These are phyloP conservation scores for Neonectria neomacrospora DNA, from an alignment of 2,329 filamentous ascomycete species.

Conservation along the genomic window DNA sequence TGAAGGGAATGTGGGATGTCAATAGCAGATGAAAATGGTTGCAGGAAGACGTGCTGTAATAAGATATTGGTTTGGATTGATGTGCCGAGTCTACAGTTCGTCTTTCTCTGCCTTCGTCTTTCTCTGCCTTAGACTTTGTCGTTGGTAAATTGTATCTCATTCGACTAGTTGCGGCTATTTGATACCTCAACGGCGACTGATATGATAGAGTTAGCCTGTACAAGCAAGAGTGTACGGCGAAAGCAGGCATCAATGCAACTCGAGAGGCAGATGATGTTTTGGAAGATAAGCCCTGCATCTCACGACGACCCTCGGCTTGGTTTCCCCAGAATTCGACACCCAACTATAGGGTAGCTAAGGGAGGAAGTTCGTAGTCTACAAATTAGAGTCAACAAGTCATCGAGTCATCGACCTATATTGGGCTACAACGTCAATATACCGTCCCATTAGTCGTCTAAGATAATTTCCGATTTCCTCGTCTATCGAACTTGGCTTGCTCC, in stretches of 20 bases:
- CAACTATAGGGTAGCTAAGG: background rate
- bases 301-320: background rate
- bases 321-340: background rate
- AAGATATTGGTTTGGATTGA: too few relatives aligned
- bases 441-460: background rate
- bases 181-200: background rate
- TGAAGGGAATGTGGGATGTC: background rate
- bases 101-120: background rate
- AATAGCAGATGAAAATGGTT: background rate
- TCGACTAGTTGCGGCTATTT: background rate
- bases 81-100: too few relatives aligned
- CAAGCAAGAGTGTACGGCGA: background rate
- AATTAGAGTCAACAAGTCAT: background rate
- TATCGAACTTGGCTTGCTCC: background rate
- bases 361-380: background rate
- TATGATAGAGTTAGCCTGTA: background rate
- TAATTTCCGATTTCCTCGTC: slow-evolving; percentile 2
- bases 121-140: background rate
- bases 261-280: background rate
- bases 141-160: background rate
- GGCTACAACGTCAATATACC: background rate
- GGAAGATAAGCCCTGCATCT: background rate
- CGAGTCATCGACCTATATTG: background rate
- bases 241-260: background rate
- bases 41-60: background rate